These are phyloP conservation scores for Carex pumila DNA, from an alignment of 176 grass and related monocot genomes.

Conservation along the genomic window DNA sequence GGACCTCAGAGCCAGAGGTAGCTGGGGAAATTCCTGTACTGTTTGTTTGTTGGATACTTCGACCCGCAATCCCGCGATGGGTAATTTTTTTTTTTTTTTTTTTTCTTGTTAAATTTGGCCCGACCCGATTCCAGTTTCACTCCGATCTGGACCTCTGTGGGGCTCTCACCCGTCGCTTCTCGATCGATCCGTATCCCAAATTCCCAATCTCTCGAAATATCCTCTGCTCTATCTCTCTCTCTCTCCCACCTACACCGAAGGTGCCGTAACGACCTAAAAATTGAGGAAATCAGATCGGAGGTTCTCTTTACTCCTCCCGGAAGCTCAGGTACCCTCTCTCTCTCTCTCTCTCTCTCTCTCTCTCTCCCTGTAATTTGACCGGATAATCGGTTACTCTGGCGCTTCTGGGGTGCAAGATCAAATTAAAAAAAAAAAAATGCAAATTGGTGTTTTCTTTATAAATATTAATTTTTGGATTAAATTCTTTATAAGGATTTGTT, in stretches of 20 bases:
- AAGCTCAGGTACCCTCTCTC: neutral
- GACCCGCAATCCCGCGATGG: neutral
- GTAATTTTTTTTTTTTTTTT: neutral
- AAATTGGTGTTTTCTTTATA: neutral
- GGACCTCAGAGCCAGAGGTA: too few relatives aligned
- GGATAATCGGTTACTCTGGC: neutral
- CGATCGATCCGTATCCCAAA: neutral
- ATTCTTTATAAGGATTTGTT: neutral
- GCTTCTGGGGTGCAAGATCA: neutral
- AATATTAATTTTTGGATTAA: neutral
- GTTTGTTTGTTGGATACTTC: neutral
- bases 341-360: neutral
- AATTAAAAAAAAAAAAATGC: neutral
- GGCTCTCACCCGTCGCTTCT: neutral
- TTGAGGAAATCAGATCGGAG: neutral
- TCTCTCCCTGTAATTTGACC: neutral
- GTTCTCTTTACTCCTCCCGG: neutral
- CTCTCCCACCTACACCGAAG: neutral
- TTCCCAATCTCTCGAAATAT: neutral
- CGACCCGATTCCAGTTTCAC: neutral
- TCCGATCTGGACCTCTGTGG: neutral
- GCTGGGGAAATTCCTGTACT: too few relatives aligned
- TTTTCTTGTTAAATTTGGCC: neutral
- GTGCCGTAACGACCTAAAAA: neutral
- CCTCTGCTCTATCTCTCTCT: neutral